A percentile compares a stretch with the other conserved stretches of the same genome.
Conservation (phyloP, 768 basidiomycete genomes). For the Hericium rajendrae region DNA sequence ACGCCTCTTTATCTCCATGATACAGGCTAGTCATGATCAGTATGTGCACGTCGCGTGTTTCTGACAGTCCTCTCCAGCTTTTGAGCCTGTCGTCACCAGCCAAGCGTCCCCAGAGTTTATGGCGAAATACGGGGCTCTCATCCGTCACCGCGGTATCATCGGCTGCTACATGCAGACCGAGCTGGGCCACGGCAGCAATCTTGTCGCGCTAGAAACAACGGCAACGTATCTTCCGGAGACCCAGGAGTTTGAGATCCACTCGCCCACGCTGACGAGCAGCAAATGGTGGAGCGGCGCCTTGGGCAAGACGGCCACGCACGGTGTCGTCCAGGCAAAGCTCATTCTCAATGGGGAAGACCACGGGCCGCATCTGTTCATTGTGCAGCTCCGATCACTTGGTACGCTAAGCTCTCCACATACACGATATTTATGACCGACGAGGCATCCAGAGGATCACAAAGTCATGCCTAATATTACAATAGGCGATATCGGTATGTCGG, state of each 20-base stretch:
- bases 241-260: slow-evolving; percentile 65
- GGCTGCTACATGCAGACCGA: slow-evolving; percentile 73
- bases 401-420: slow-evolving; percentile 4
- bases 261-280: slow-evolving; percentile 61
- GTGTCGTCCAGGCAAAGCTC: slow-evolving; percentile 67
- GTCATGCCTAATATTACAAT: slow-evolving; percentile 50
- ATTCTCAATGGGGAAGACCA: slow-evolving; percentile 49
- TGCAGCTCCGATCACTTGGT: slow-evolving; percentile 60
- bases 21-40: slow-evolving; percentile 20
- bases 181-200: slow-evolving; percentile 70
- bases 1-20: slow-evolving; percentile 38
- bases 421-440: background rate
- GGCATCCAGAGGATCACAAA: slow-evolving; percentile 42
- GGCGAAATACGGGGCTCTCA: slow-evolving; percentile 39
- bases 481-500: slow-evolving; percentile 55
- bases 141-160: slow-evolving; percentile 46
- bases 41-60: no score
- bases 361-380: slow-evolving; percentile 69
- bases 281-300: slow-evolving; percentile 82
- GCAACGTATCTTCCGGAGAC: slow-evolving; percentile 63
- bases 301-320: slow-evolving; percentile 66
- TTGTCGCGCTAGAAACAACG: slow-evolving; percentile 60
- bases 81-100: slow-evolving; percentile 55
- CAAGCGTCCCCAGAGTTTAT: slow-evolving; percentile 51
- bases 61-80: slow-evolving; percentile 28